These are phyloP conservation scores for Talaromyces trachyspermus DNA, from an alignment of 495 filamentous ascomycete genomes.

Conservation along the genomic window DNA sequence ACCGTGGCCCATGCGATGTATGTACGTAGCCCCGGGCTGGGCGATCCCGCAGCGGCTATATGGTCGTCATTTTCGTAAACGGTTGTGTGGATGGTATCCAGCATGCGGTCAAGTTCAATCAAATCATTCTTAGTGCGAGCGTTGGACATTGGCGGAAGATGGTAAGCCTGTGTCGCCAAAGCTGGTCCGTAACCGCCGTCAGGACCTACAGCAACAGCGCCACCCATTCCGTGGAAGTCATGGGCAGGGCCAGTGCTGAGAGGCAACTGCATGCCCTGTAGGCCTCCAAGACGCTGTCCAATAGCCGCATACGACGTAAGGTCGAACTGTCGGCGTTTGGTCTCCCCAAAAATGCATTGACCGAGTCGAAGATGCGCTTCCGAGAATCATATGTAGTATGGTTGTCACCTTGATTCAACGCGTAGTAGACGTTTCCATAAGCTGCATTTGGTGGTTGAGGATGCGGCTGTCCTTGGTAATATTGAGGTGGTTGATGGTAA, in stretches of 20 bases:
- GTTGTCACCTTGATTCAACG: conserved; percentile 49
- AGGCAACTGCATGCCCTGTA: conserved; percentile 63
- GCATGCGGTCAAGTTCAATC: conserved; percentile 81
- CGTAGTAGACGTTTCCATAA: conserved; percentile 70
- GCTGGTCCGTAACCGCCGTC: conserved; percentile 42
- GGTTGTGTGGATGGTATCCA: conserved; percentile 90
- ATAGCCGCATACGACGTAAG: conserved; percentile 75
- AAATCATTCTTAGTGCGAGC: conserved; percentile 89
- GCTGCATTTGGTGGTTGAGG: conserved; percentile 36
- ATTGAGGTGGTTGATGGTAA: conserved; percentile 45
- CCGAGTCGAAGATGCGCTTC: conserved; percentile 77
- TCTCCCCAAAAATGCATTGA: conserved; percentile 92
- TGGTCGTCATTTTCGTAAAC: conserved; percentile 86
- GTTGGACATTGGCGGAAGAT: conserved; percentile 76
- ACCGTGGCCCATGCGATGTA: conserved; percentile 53
- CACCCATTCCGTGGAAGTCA: conserved; percentile 57
- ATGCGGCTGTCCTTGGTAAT: conserved; percentile 53
- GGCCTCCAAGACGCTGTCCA: conserved; percentile 65
- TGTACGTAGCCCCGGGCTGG: conserved; percentile 59
- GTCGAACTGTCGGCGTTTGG: conserved; percentile 83
- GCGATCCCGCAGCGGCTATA: conserved; percentile 67
- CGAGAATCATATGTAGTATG: conserved; percentile 52
- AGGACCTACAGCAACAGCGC: conserved; percentile 41
- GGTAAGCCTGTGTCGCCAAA: conserved; percentile 49
- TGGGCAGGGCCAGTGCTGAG: conserved; percentile 49